Percentiles rank a stretch among this genome's conserved stretches.
phyloP scores from a whole-genome alignment of 768 basidiomycete species.

The Leucocoprinus sp. region DNA sequence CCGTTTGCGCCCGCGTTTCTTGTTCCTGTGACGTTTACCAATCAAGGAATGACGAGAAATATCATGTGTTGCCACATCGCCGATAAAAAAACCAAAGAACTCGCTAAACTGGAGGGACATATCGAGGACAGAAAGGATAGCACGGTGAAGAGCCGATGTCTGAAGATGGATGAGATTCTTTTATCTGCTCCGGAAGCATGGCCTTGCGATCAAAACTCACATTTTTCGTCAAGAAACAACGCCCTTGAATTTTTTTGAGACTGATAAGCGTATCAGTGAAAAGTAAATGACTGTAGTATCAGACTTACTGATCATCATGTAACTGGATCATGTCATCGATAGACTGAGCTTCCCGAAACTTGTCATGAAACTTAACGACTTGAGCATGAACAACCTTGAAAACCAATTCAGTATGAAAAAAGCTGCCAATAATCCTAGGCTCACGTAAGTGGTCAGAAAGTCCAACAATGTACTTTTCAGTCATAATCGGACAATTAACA shows the following conservation, averaged over 20 bases:
- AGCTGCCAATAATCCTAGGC: constrained; percentile 15
- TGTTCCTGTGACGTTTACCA: constrained; percentile 51
- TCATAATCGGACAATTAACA: background rate
- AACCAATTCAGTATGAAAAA: background rate
- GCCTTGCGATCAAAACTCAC: constrained; percentile 26
- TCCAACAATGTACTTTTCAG: constrained; percentile 48
- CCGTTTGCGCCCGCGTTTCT: constrained; percentile 45
- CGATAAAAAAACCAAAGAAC: constrained; percentile 51
- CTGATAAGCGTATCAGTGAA: constrained; percentile 25
- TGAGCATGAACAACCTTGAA: constrained; percentile 61
- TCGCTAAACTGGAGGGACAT: constrained; percentile 66
- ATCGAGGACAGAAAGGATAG: constrained; percentile 64
- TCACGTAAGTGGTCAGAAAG: constrained; percentile 67
- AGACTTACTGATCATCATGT: constrained; percentile 56
- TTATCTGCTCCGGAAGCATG: background rate
- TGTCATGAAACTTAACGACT: constrained; percentile 50
- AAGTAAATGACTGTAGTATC: background rate
- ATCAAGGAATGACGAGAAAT: constrained; percentile 41
- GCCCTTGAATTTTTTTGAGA: constrained; percentile 48
- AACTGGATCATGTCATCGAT: constrained; percentile 69
- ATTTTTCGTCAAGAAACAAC: constrained; percentile 57
- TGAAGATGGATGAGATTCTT: constrained; percentile 20
- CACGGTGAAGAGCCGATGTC: constrained; percentile 57
- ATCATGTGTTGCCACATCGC: constrained; percentile 53
- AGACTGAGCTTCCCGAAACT: constrained; percentile 44